Percentiles rank a stretch among this genome's conserved stretches.
Conservation (phyloP, 371 early-diverging fungal species). For the Zychaea mexicana region DNA sequence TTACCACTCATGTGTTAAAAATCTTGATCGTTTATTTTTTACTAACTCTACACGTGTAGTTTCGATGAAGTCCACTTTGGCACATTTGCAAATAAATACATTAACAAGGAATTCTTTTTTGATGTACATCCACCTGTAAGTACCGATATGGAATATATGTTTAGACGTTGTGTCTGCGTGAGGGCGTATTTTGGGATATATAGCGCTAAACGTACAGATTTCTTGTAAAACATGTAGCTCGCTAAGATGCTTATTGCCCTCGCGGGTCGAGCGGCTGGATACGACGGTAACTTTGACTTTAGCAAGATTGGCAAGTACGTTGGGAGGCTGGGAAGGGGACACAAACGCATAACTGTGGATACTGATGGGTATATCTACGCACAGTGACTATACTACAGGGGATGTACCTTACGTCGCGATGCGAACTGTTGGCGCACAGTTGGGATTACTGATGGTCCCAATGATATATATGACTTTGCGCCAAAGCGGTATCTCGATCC, state of each 20-base stretch:
- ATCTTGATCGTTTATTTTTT: too few relatives aligned
- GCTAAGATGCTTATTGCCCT: conserved; percentile 94
- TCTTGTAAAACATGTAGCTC: conserved; percentile 38
- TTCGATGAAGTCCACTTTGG: conserved; percentile 99
- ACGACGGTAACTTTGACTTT: conserved; percentile 89
- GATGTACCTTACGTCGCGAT: conserved; percentile 84
- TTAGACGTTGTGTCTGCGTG: too few relatives aligned
- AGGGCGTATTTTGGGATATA: too few relatives aligned
- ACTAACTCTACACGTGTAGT: conserved; percentile 14
- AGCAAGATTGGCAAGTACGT: conserved; percentile 79
- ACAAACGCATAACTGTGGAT: too few relatives aligned
- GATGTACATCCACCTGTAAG: conserved; percentile 82
- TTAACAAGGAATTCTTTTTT: conserved; percentile 92
- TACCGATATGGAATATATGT: not conserved
- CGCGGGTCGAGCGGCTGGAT: conserved; percentile 75
- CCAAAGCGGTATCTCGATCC: conserved; percentile 70
- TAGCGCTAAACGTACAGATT: too few relatives aligned
- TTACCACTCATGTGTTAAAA: too few relatives aligned
- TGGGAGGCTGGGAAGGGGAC: too few relatives aligned
- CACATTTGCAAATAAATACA: conserved; percentile 96
- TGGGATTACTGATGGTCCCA: conserved; percentile 79
- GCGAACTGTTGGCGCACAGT: conserved; percentile 73
- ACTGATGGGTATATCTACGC: not conserved
- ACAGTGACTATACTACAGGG: conserved; percentile 35
- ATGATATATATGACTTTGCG: conserved; percentile 82